Evolutionary conservation across 805 yeast species (phyloP).

Genomic region (Kregervanrija fluxuum): DNA sequence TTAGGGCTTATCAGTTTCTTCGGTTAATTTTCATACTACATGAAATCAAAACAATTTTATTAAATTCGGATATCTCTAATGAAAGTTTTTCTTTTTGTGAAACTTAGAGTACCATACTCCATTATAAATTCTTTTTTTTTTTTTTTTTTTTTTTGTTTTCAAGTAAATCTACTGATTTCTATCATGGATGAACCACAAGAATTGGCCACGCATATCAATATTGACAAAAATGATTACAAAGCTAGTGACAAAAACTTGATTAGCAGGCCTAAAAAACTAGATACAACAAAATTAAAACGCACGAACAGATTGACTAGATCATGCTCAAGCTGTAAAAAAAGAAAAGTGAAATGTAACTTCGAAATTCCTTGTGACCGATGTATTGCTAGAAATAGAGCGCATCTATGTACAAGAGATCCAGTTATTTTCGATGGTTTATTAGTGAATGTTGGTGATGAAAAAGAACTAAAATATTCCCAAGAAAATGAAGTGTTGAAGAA

Average conservation of each 20-base stretch:
- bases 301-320: conserved; percentile 33
- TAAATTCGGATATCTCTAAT: too few species aligned
- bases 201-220: too few species aligned
- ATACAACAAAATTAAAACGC: conserved; percentile 16
- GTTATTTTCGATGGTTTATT: conserved; percentile 28
- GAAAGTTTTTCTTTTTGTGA: too few species aligned
- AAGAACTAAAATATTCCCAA: conserved; percentile 18
- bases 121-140: too few species aligned
- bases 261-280: conserved; percentile 1
- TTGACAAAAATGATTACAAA: too few species aligned
- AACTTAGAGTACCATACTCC: too few species aligned
- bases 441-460: conserved; percentile 18
- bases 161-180: too few species aligned
- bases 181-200: too few species aligned
- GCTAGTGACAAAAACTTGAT: not conserved
- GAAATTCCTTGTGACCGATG: conserved; percentile 41
- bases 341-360: conserved; percentile 45
- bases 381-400: conserved; percentile 25
- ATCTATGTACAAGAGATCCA: conserved; percentile 27
- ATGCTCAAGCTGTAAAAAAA: conserved; percentile 38
- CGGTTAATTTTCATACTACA: too few species aligned
- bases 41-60: too few species aligned
- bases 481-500: conserved; percentile 24
- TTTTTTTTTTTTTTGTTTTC: too few species aligned
- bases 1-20: too few species aligned